phyloP scores from a whole-genome alignment of 164 flowering plant species.

The Magnolia kwangsiensis region DNA sequence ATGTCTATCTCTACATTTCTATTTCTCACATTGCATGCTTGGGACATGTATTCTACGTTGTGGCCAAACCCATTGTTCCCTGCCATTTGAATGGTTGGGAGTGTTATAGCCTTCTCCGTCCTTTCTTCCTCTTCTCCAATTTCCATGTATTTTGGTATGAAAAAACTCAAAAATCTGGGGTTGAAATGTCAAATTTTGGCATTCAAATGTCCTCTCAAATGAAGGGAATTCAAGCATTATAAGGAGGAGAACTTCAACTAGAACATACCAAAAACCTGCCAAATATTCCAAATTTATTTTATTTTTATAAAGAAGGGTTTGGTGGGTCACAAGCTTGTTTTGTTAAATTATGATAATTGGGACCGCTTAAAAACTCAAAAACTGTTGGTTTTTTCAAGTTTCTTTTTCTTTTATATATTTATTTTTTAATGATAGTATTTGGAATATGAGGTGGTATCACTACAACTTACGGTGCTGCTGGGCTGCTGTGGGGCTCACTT shows the following conservation, averaged over 20 bases:
- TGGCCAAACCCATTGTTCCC: slow-evolving; percentile 77
- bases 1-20: slow-evolving; percentile 58
- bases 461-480: too few species aligned
- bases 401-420: too few species aligned
- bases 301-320: slow-evolving; percentile 19
- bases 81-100: slow-evolving; percentile 61
- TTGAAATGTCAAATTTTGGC: background rate
- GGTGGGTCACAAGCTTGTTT: slow-evolving; percentile 59
- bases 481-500: too few species aligned
- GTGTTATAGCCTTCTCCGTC: slow-evolving; percentile 43
- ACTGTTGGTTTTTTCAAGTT: too few species aligned
- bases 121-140: slow-evolving; percentile 36
- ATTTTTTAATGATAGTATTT: too few species aligned
- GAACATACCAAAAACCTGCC: slow-evolving; percentile 44
- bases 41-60: slow-evolving; percentile 65
- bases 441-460: too few species aligned
- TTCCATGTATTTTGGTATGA: slow-evolving; percentile 32
- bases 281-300: slow-evolving; percentile 16
- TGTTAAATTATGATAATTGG: slow-evolving; percentile 15
- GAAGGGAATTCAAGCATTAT: slow-evolving; percentile 3
- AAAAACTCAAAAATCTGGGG: background rate
- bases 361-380: too few species aligned
- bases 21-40: slow-evolving; percentile 46
- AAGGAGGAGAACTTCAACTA: slow-evolving; percentile 33
- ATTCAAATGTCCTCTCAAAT: background rate